These are phyloP conservation scores for Luvunga scandens DNA, from an alignment of 345 rosid species.

Conservation along the genomic window DNA sequence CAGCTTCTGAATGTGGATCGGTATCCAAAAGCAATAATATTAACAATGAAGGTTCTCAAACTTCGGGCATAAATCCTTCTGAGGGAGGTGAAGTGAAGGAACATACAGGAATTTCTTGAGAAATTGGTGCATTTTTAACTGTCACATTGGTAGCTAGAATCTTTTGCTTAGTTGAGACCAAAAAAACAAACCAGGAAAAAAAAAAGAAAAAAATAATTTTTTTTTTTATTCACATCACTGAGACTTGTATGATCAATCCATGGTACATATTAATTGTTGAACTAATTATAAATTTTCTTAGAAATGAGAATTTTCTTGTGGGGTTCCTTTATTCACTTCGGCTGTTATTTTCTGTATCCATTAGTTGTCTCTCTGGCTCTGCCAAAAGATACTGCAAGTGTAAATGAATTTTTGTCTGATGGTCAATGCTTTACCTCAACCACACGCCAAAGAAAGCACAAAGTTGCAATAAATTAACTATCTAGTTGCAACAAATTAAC, in stretches of 20 bases:
- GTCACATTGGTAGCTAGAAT: constrained; percentile 25
- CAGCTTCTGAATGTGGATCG: constrained; percentile 35
- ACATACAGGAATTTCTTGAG: constrained; percentile 17
- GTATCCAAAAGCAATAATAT: constrained; percentile 21
- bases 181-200: neutral
- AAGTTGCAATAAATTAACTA: neutral
- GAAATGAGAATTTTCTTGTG: neutral
- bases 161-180: constrained; percentile 17
- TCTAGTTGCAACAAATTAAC: neutral
- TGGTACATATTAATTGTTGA: constrained; percentile 5
- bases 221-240: neutral
- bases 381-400: neutral
- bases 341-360: neutral
- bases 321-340: neutral
- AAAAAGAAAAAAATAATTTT: neutral
- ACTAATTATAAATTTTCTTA: neutral
- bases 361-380: neutral
- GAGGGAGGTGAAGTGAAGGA: constrained; percentile 21
- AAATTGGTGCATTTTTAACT: neutral
- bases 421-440: neutral
- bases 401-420: neutral
- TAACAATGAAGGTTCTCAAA: constrained; percentile 6
- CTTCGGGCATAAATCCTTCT: constrained; percentile 9
- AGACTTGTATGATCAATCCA: constrained; percentile 5
- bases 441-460: neutral